Conservation (phyloP, 2,329 filamentous ascomycete species). For the Trichoderma pleuroti region DNA sequence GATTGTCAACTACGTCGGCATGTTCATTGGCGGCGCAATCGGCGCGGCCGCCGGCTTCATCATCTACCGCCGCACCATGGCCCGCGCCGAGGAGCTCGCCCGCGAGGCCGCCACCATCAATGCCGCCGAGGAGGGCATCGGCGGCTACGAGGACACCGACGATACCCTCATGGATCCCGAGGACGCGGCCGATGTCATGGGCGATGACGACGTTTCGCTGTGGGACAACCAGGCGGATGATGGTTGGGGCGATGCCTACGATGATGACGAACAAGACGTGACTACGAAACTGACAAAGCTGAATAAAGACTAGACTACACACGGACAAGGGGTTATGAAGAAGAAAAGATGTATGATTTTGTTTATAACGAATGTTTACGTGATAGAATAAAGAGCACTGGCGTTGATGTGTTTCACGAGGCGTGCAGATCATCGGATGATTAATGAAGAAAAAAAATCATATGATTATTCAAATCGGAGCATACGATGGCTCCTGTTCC, state of each 20-base stretch:
- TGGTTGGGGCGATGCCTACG: conserved; percentile 29
- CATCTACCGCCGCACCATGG: conserved; percentile 74
- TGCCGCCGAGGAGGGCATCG: conserved; percentile 33
- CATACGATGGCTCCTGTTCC: neutral
- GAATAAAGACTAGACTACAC: neutral
- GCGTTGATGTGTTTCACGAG: neutral
- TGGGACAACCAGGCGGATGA: conserved; percentile 45
- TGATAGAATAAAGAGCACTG: neutral
- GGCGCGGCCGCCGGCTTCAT: conserved; percentile 75
- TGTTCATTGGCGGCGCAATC: conserved; percentile 65
- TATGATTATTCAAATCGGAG: neutral
- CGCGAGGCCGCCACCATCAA: conserved; percentile 40
- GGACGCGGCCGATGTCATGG: conserved; percentile 53
- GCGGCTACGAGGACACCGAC: conserved; percentile 44
- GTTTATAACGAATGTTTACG: neutral
- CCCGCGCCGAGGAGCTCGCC: conserved; percentile 57
- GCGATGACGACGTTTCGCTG: conserved; percentile 57
- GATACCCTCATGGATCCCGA: conserved; percentile 44
- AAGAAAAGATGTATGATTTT: neutral
- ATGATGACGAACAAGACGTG: conserved; percentile 1
- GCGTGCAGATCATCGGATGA: neutral
- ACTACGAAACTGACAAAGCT: neutral
- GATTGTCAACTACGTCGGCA: conserved; percentile 78
- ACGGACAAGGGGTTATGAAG: neutral
- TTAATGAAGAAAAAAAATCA: neutral